Evolutionary conservation across 1,284 basidiomycete genomes (phyloP).

Genomic region (Ceratobasidium sp.): DNA sequence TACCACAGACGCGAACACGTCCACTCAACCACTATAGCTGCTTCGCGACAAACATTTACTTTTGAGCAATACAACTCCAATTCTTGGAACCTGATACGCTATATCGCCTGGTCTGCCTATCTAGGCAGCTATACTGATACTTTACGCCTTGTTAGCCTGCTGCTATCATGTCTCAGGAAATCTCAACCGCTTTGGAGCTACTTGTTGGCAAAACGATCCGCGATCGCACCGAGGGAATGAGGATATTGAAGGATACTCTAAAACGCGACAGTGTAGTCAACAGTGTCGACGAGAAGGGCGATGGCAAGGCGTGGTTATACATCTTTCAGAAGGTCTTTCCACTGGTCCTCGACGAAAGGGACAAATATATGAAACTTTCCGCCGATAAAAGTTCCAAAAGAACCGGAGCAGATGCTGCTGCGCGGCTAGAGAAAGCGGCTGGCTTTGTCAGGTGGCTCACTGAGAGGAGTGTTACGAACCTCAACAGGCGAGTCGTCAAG

Average conservation of each 20-base stretch:
- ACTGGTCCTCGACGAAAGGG: conserved; percentile 74
- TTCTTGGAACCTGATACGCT: too few relatives aligned
- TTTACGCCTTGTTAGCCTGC: not conserved
- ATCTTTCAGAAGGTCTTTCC: conserved; percentile 82
- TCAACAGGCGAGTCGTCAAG: conserved; percentile 69
- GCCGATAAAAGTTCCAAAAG: conserved; percentile 54
- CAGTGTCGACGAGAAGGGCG: conserved; percentile 66
- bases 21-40: too few relatives aligned
- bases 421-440: conserved; percentile 74
- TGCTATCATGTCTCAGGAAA: conserved; percentile 29
- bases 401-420: conserved; percentile 62
- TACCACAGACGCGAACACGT: too few relatives aligned
- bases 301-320: conserved; percentile 72
- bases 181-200: conserved; percentile 37
- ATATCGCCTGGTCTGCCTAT: too few relatives aligned
- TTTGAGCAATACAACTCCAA: too few relatives aligned
- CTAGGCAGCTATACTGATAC: too few relatives aligned
- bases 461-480: conserved; percentile 67
- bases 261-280: conserved; percentile 66
- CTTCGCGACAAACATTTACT: too few relatives aligned
- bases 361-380: conserved; percentile 66
- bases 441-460: conserved; percentile 78
- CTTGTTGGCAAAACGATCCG: conserved; percentile 42
- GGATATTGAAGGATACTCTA: conserved; percentile 70
- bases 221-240: conserved; percentile 39